phyloP scores from a whole-genome alignment of 2,329 filamentous ascomycete species.

The Neoscytalidium dimidiatum region DNA sequence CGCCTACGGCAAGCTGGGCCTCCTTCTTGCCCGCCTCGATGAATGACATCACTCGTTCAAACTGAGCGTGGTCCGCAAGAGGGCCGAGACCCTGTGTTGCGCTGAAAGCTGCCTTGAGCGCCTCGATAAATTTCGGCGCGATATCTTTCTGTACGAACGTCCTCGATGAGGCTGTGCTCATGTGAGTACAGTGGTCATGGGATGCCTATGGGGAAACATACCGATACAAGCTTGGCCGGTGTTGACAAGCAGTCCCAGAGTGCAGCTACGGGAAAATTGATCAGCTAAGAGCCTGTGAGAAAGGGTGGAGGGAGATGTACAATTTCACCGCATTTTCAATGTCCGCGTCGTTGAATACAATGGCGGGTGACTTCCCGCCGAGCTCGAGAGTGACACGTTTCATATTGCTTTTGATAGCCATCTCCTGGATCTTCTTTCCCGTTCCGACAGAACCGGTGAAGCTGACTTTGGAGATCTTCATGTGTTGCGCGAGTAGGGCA shows the following conservation, averaged over 20 bases:
- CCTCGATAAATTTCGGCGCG: constrained; percentile 31
- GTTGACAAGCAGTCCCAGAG: constrained; percentile 28
- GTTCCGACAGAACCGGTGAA: constrained; percentile 42
- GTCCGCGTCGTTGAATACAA: constrained; percentile 53
- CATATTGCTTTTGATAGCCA: constrained; percentile 39
- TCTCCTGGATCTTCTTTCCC: constrained; percentile 40
- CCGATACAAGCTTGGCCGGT: constrained; percentile 29
- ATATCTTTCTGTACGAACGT: constrained; percentile 34
- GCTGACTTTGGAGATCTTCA: constrained; percentile 44
- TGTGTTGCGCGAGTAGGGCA: constrained; percentile 36
- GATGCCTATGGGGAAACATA: neutral
- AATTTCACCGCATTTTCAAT: constrained; percentile 44
- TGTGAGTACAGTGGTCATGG: neutral
- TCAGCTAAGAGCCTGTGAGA: too few species aligned
- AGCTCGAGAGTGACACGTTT: constrained; percentile 51
- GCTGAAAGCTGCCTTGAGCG: constrained; percentile 30
- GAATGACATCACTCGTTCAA: constrained; percentile 37
- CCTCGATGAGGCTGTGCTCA: constrained; percentile 27
- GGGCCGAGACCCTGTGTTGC: constrained; percentile 28
- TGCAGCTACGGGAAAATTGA: constrained; percentile 12
- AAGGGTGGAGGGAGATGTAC: too few species aligned
- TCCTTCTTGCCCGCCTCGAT: constrained; percentile 36
- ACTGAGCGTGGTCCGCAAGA: constrained; percentile 36
- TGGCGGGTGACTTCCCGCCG: constrained; percentile 51
- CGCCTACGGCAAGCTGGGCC: constrained; percentile 35